Evolutionary conservation across 1,284 basidiomycete species (phyloP), one percentile per base, ranked within the genome.

Genomic region (Cryptococcus sp.): DNA sequence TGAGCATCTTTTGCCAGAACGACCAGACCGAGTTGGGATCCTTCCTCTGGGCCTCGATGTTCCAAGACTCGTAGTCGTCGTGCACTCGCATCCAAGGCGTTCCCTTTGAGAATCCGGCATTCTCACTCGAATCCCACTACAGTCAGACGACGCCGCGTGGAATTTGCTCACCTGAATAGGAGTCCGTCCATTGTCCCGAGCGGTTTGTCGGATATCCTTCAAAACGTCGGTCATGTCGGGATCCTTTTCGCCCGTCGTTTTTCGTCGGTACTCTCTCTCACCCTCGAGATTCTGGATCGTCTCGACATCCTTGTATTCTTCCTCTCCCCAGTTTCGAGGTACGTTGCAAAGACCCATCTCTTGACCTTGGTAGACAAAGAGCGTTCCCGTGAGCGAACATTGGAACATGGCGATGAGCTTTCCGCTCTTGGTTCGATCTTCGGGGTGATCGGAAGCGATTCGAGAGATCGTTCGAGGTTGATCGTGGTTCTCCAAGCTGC

Each of bases 71-170:
- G 63, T 82, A 85, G 58, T 86, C 83, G 42, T 85, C 83, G 60
- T 86, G 84, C 11, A 85, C 80, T 11, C 82, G 74, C 84, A 87
- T 87, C 86, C 85, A 88, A 0, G 85, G 83, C 10, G 70, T 77
- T 16, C 58, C 58, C n/a, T 78, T 79, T 0, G 79, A 77, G 69
- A 87, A 87, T 0, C 86, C 85, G 0, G 77, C 83, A 52, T 86
- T 76, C 12, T 72, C 47, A 0, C 74, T 74, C 3, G 73, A 57
- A 51, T 82, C 75, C 85, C 86, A 87, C 80, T 85, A 22, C n/a
- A n/a, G n/a, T n/a, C n/a, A n/a, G n/a, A n/a, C n/a, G n/a, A n/a
- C n/a, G n/a, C n/a, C n/a, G n/a, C n/a, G n/a, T 19, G 19, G 16
- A 23, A 10, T 14, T 6, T 18, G 48, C 60, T 53, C 48, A 59